These are phyloP conservation scores for Canna indica DNA, from an alignment of 176 grass and related monocot genomes.

Conservation along the genomic window DNA sequence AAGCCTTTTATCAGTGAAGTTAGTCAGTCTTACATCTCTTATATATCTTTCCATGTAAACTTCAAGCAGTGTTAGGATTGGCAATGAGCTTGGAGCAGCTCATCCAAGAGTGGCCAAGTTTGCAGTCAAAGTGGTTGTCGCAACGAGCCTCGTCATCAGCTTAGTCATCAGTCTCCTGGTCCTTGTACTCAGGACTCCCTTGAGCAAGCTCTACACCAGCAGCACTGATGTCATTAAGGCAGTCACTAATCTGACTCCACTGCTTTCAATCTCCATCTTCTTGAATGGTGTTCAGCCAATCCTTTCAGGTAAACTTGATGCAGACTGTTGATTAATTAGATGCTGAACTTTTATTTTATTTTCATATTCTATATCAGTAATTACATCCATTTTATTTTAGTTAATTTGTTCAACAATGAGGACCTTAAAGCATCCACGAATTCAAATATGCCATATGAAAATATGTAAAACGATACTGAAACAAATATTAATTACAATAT, in stretches of 20 bases:
- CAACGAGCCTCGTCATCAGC: constrained; percentile 45
- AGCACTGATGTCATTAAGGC: constrained; percentile 36
- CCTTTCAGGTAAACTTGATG: constrained; percentile 53
- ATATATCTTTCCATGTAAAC: not conserved
- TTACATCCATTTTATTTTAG: no score
- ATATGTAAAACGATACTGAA: no score
- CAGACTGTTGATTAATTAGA: no score
- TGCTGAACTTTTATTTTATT: no score
- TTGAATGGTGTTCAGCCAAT: constrained; percentile 89
- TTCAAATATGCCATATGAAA: no score
- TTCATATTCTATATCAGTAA: no score
- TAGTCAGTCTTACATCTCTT: not conserved
- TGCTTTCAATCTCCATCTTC: constrained; percentile 74
- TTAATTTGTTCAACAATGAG: no score
- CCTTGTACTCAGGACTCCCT: constrained; percentile 40
- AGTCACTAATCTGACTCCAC: constrained; percentile 37
- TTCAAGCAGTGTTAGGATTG: constrained; percentile 41
- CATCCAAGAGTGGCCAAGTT: constrained; percentile 59
- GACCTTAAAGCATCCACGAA: no score
- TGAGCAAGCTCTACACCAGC: constrained; percentile 65
- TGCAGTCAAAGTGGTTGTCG: constrained; percentile 46
- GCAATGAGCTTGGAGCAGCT: constrained; percentile 68
- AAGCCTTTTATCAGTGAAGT: no score
- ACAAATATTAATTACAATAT: no score
- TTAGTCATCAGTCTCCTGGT: constrained; percentile 44